A percentile compares a stretch with the other conserved stretches of the same genome.
Evolutionary conservation across 306 rosid genomes (phyloP).

Genomic region (Pterocarpus santalinus): DNA sequence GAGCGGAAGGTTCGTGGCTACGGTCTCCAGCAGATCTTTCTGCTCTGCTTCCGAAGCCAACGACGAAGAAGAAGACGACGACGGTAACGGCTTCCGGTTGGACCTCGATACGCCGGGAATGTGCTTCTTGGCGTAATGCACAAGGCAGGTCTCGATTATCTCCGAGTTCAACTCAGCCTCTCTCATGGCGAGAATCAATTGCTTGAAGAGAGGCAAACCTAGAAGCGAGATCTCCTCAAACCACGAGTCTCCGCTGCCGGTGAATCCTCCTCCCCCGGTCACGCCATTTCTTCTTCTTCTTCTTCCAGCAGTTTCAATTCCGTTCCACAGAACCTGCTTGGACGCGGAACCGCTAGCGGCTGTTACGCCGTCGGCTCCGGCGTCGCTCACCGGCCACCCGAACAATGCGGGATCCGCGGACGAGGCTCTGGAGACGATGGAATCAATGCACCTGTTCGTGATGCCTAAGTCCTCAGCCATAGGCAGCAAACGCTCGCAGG

Average conservation of each 20-base stretch:
- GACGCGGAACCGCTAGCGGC: slow-evolving; percentile 48
- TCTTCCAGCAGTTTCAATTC: not conserved
- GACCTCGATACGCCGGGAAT: slow-evolving; percentile 89
- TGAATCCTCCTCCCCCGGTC: not conserved
- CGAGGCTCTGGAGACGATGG: slow-evolving; percentile 74
- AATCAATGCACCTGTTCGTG: slow-evolving; percentile 70
- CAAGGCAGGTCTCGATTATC: slow-evolving; percentile 77
- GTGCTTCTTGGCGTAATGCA: slow-evolving; percentile 82
- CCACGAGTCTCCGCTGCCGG: slow-evolving; percentile 64
- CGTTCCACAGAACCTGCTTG: not conserved
- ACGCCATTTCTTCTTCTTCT: slow-evolving; percentile 56
- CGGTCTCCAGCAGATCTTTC: slow-evolving; percentile 78
- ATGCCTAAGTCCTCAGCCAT: slow-evolving; percentile 71
- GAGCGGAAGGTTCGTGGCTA: slow-evolving; percentile 74
- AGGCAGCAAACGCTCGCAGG: slow-evolving; percentile 79
- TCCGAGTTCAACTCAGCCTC: slow-evolving; percentile 62
- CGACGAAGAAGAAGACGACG: slow-evolving; percentile 49
- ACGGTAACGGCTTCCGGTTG: slow-evolving; percentile 65
- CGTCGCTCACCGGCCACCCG: slow-evolving; percentile 87
- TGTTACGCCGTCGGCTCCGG: slow-evolving; percentile 57
- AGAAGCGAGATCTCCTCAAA: slow-evolving; percentile 75
- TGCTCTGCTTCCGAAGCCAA: slow-evolving; percentile 70
- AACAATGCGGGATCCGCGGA: slow-evolving; percentile 77
- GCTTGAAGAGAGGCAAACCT: slow-evolving; percentile 75
- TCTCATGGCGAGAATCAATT: slow-evolving; percentile 72